Percentiles rank a stretch among this genome's conserved stretches.
These are phyloP conservation scores for Hansenula anomala DNA, from an alignment of 1,139 yeast species.

Conservation along the genomic window DNA sequence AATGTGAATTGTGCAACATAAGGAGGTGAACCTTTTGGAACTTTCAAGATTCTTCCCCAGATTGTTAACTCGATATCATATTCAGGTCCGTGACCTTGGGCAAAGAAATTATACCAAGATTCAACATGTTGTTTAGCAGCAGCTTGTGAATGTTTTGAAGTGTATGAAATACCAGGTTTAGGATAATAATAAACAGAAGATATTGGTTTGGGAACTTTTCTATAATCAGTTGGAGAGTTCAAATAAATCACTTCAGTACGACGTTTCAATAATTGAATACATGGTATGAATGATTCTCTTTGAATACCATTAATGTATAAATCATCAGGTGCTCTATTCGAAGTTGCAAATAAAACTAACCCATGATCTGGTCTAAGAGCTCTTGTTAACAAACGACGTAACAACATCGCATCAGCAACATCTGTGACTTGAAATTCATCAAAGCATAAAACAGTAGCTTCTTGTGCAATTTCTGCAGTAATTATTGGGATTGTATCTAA, in stretches of 20 bases:
- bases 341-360: constrained; percentile 84
- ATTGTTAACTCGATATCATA: constrained; percentile 45
- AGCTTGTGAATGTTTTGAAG: constrained; percentile 43
- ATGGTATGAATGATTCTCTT: constrained; percentile 85
- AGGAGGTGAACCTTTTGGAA: constrained; percentile 75
- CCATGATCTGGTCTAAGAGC: constrained; percentile 69
- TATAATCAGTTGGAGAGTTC: constrained; percentile 89
- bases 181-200: constrained; percentile 81
- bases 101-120: constrained; percentile 76
- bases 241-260: constrained; percentile 74
- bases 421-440: constrained; percentile 97
- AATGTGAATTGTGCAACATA: constrained; percentile 88
- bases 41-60: constrained; percentile 82
- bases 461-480: constrained; percentile 77
- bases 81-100: constrained; percentile 46
- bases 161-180: constrained; percentile 53
- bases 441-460: constrained; percentile 78
- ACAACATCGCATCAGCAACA: constrained; percentile 96
- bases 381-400: constrained; percentile 66
- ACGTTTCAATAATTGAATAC: constrained; percentile 72
- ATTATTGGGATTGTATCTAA: constrained; percentile 80
- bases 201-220: constrained; percentile 80
- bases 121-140: constrained; percentile 60
- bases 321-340: constrained; percentile 93
- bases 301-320: constrained; percentile 91